These are phyloP conservation scores for Hygrocybe coccinea DNA, from an alignment of 768 basidiomycete species.

Conservation along the genomic window DNA sequence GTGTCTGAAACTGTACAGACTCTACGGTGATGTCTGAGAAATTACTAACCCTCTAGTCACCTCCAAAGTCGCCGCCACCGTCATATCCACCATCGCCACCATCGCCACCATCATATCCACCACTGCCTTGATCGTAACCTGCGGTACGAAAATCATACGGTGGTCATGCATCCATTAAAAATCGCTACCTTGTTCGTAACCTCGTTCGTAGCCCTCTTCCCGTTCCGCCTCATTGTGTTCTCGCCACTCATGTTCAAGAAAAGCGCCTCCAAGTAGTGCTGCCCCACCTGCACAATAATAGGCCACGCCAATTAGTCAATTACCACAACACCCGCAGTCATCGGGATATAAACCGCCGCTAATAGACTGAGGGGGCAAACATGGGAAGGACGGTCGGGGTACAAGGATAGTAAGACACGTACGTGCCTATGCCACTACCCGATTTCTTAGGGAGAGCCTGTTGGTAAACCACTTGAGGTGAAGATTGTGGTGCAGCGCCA, in stretches of 20 bases:
- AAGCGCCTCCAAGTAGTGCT: conserved; percentile 59
- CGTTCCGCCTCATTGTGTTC: conserved; percentile 8
- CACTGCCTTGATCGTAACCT: background rate
- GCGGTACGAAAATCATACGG: background rate
- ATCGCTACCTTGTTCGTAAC: conserved; percentile 34
- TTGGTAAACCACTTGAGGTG: conserved; percentile 35
- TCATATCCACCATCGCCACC: background rate
- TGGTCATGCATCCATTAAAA: background rate
- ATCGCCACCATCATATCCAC: background rate
- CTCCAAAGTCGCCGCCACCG: too few relatives aligned
- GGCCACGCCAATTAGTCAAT: background rate
- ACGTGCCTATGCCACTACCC: conserved; percentile 48
- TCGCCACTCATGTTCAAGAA: conserved; percentile 51
- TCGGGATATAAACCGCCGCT: conserved; percentile 9
- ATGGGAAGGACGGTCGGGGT: background rate
- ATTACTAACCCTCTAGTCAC: too few relatives aligned
- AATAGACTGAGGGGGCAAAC: background rate
- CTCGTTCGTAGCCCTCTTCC: conserved; percentile 51
- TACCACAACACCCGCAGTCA: too few relatives aligned
- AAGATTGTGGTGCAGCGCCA: conserved; percentile 25
- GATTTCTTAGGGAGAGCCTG: conserved; percentile 37
- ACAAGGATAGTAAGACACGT: conserved; percentile 35
- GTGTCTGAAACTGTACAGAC: too few relatives aligned
- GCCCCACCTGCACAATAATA: conserved; percentile 43
- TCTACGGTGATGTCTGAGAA: too few relatives aligned